Evolutionary conservation across 1,284 basidiomycete genomes (phyloP), one percentile per base, ranked within the genome.

Genomic region (Leccinum colubrinum): DNA sequence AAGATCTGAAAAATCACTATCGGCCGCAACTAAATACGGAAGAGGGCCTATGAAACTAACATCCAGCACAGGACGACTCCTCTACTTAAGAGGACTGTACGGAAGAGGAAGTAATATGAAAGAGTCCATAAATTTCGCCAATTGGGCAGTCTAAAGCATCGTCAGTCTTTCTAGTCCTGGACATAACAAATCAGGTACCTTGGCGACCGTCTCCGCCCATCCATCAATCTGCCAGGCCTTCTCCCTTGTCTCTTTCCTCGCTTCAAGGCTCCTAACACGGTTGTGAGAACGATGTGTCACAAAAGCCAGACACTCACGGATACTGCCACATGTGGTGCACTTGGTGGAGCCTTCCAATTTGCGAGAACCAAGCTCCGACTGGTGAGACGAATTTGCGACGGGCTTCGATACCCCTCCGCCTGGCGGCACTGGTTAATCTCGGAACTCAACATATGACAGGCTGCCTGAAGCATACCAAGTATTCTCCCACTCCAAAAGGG

Each of bases 241-340:
- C 76, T 96, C 93, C 54, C 95, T 84, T 33, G 82, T 86, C 67
- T 90, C 86, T 75, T 94, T 94, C 62, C 95, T 83, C 14, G 84
- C 83, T 68, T 94, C 87, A 64, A 98, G 82, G 70, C 88, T 86
- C 60, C 91, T 93, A 64, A 43, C 54, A 25, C 54, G 53, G 27
- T 7, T 41, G 53, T 74, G 60, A 70, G 66, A 63, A 60, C 12
- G 11, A 27, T 52, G 56, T 58, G 58, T n/a, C 37, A 51, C 30
- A 57, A 60, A 30, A 14, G 11, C 51, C 55, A 61, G 63, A 63
- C 20, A 82, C 91, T 72, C 69, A 93, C 90, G 89, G 86, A 74
- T 95, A 96, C 77, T 95, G 93, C 95, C 94, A 97, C 77, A 97
- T 83, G 77, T 97, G 94, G 73, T 96, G 91, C 17, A 96, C 94